phyloP scores from a whole-genome alignment of 805 yeast genomes.

The Pichia nakasei region DNA sequence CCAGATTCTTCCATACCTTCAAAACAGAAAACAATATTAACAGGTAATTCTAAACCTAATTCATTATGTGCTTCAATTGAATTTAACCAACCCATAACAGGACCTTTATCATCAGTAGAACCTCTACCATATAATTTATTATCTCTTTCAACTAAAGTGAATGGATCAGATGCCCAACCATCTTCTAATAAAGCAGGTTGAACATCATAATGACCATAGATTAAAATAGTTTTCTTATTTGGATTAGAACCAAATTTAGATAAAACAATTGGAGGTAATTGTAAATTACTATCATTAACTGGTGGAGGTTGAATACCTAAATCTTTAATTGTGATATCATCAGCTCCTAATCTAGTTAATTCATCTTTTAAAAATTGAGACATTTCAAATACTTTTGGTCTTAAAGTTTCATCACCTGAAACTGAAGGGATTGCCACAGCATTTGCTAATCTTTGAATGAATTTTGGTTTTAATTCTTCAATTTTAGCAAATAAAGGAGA shows the following conservation, averaged over 20 bases:
- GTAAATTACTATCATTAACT: constrained; percentile 53
- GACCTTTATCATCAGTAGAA: constrained; percentile 96
- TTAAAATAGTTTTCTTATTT: constrained; percentile 74
- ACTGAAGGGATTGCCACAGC: constrained; percentile 97
- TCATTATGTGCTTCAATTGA: constrained; percentile 83
- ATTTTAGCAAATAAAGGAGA: constrained; percentile 46
- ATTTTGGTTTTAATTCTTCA: constrained; percentile 65
- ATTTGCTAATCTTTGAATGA: constrained; percentile 59
- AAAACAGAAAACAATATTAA: constrained; percentile 83
- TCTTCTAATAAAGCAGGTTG: constrained; percentile 91
- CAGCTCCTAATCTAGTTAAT: constrained; percentile 64
- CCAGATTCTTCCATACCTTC: constrained; percentile 99
- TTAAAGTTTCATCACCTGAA: constrained; percentile 78
- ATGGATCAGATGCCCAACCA: constrained; percentile 96
- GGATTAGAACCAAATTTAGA: constrained; percentile 82
- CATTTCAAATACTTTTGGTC: constrained; percentile 87
- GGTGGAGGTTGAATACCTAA: constrained; percentile 93
- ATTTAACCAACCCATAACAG: constrained; percentile 95
- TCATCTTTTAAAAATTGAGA: constrained; percentile 71
- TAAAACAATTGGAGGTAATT: constrained; percentile 91
- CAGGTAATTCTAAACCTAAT: constrained; percentile 83
- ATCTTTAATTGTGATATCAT: constrained; percentile 72
- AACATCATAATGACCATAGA: constrained; percentile 97
- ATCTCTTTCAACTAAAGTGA: constrained; percentile 59
- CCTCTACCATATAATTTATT: constrained; percentile 85